These are phyloP conservation scores for Candida ficus DNA, from an alignment of 805 yeast genomes.

Conservation along the genomic window DNA sequence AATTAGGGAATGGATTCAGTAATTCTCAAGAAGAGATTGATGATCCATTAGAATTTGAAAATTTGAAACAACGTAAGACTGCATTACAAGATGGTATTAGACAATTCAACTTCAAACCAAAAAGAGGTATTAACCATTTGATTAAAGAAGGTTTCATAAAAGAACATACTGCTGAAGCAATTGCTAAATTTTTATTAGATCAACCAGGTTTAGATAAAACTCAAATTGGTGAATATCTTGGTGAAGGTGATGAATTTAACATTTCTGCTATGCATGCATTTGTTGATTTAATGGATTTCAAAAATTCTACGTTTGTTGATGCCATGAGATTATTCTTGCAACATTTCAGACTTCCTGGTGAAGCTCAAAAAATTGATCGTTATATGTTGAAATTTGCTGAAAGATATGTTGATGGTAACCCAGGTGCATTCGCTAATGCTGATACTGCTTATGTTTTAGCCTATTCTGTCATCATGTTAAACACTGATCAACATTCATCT, in stretches of 20 bases:
- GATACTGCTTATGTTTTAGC: slow-evolving; percentile 92
- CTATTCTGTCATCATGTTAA: slow-evolving; percentile 86
- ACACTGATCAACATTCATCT: slow-evolving; percentile 89
- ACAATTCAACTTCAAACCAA: slow-evolving; percentile 81
- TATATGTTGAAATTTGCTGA: slow-evolving; percentile 97
- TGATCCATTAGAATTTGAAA: slow-evolving; percentile 82
- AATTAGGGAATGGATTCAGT: slow-evolving; percentile 3
- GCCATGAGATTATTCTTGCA: slow-evolving; percentile 84
- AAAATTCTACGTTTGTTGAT: slow-evolving; percentile 64
- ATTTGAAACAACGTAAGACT: slow-evolving; percentile 75
- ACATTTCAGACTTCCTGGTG: slow-evolving; percentile 92
- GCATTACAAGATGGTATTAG: slow-evolving; percentile 72
- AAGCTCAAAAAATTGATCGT: slow-evolving; percentile 95
- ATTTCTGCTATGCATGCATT: slow-evolving; percentile 88
- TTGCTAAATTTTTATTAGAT: slow-evolving; percentile 70
- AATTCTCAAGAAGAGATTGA: slow-evolving; percentile 40
- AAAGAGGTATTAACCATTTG: slow-evolving; percentile 65
- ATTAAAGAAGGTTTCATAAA: slow-evolving; percentile 58
- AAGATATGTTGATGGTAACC: slow-evolving; percentile 83
- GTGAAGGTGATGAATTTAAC: slow-evolving; percentile 78
- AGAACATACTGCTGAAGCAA: slow-evolving; percentile 54
- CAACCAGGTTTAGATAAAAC: slow-evolving; percentile 80
- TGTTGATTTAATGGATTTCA: slow-evolving; percentile 82
- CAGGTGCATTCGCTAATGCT: slow-evolving; percentile 82
- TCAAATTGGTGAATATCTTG: slow-evolving; percentile 84